A percentile compares a stretch with the other conserved stretches of the same genome.
Conservation (phyloP, 371 early-diverging fungal genomes). For the Dichotomocladium elegans region DNA sequence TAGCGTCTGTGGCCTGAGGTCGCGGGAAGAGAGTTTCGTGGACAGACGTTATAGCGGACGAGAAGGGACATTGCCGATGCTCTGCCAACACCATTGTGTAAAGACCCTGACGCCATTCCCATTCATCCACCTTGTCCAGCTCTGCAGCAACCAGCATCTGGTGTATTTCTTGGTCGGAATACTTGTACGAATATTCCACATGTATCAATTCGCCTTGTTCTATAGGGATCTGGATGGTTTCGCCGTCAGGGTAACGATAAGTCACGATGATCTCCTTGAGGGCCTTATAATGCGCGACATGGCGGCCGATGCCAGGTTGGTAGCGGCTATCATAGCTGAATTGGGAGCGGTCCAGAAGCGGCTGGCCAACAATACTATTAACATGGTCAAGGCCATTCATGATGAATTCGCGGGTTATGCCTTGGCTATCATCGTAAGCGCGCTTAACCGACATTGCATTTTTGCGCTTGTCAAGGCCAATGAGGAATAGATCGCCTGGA, state of each 20-base stretch:
- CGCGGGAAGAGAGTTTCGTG: constrained; percentile 7
- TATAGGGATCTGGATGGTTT: constrained; percentile 30
- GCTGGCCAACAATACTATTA: constrained; percentile 61
- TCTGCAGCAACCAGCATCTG: constrained; percentile 53
- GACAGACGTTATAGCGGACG: constrained; percentile 12
- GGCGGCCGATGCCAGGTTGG: constrained; percentile 71
- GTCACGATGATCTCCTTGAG: constrained; percentile 41
- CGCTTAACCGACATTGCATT: constrained; percentile 57
- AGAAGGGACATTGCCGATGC: constrained; percentile 65
- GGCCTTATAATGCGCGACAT: constrained; percentile 75
- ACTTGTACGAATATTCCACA: constrained; percentile 88
- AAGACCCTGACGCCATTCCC: constrained; percentile 57
- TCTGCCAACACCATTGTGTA: constrained; percentile 75
- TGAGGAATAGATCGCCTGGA: constrained; percentile 73
- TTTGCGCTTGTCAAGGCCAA: constrained; percentile 86
- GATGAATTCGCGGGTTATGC: constrained; percentile 77
- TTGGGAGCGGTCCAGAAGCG: constrained; percentile 49
- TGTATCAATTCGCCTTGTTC: constrained; percentile 79
- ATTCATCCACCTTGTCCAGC: constrained; percentile 53
- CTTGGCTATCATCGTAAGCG: constrained; percentile 83
- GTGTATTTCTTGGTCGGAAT: constrained; percentile 54
- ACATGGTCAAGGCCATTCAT: constrained; percentile 82
- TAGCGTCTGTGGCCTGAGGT: neutral
- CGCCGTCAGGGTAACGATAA: constrained; percentile 30
- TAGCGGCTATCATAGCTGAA: constrained; percentile 76